Evolutionary conservation across 176 grass and related monocot species (phyloP).

Genomic region (Neostapfia colusana): DNA sequence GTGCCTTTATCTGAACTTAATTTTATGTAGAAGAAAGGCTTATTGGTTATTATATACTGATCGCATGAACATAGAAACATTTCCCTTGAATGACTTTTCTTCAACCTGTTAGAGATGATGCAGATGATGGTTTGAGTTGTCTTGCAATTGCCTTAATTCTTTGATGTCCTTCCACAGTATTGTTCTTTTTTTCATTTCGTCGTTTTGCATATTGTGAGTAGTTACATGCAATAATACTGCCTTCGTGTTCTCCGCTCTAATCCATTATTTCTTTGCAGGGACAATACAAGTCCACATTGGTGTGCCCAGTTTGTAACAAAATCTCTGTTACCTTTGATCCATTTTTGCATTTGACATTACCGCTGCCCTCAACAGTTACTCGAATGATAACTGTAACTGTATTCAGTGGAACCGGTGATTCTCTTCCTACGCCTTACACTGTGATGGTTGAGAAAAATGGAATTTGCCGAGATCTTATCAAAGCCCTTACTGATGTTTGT

Average conservation of each 20-base stretch:
- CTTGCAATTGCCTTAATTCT: not conserved
- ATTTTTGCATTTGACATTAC: slow-evolving; percentile 96
- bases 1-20: not conserved
- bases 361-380: slow-evolving; percentile 77
- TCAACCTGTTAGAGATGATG: not conserved
- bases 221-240: not conserved
- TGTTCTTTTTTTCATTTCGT: not conserved
- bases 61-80: not conserved
- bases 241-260: slow-evolving; percentile 25
- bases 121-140: not conserved
- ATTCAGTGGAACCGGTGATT: slow-evolving; percentile 75
- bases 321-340: slow-evolving; percentile 97
- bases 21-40: not conserved
- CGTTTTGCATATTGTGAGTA: not conserved
- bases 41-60: not conserved
- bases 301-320: slow-evolving; percentile 87
- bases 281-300: slow-evolving; percentile 96
- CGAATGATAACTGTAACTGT: slow-evolving; percentile 84
- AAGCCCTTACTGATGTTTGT: slow-evolving; percentile 58
- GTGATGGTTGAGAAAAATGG: slow-evolving; percentile 83
- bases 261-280: slow-evolving; percentile 60
- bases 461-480: slow-evolving; percentile 60
- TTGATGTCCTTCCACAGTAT: not conserved
- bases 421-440: slow-evolving; percentile 83
- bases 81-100: not conserved